Evolutionary conservation across 306 rosid genomes (phyloP).

Genomic region (Casuarina equisetifolia): DNA sequence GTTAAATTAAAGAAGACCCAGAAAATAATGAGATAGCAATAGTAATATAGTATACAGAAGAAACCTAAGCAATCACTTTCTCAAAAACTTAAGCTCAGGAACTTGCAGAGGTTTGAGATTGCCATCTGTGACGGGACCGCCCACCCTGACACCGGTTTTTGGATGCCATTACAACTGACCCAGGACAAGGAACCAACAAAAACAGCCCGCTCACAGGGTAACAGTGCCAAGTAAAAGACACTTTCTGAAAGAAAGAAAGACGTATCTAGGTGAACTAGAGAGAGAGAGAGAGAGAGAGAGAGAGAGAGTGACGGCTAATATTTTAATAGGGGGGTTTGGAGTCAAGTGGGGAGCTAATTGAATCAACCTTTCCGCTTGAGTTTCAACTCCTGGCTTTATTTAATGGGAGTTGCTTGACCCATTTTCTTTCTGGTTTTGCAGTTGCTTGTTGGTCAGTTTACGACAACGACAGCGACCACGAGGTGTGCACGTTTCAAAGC

Average conservation of each 20-base stretch:
- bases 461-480: conserved; percentile 30
- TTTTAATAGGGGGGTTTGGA: conserved; percentile 38
- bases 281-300: neutral
- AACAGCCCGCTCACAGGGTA: neutral
- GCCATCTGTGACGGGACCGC: conserved; percentile 45
- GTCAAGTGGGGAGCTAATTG: conserved; percentile 41
- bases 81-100: conserved; percentile 38
- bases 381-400: conserved; percentile 29
- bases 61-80: conserved; percentile 24
- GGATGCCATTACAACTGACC: conserved; percentile 33
- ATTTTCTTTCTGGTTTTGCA: conserved; percentile 31
- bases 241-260: conserved; percentile 44
- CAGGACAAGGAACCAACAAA: conserved; percentile 28
- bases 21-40: conserved; percentile 54
- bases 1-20: conserved; percentile 46
- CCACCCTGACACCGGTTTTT: conserved; percentile 36
- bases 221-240: conserved; percentile 42
- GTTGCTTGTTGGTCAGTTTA: conserved; percentile 32
- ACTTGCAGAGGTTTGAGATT: conserved; percentile 34
- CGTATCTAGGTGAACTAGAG: conserved; percentile 43
- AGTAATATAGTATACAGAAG: conserved; percentile 36
- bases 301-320: conserved; percentile 18
- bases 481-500: conserved; percentile 32
- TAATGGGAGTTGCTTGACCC: conserved; percentile 46
- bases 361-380: conserved; percentile 44